Conservation (phyloP, 106 monocot species). For the Dendrobium chrysotoxum region DNA sequence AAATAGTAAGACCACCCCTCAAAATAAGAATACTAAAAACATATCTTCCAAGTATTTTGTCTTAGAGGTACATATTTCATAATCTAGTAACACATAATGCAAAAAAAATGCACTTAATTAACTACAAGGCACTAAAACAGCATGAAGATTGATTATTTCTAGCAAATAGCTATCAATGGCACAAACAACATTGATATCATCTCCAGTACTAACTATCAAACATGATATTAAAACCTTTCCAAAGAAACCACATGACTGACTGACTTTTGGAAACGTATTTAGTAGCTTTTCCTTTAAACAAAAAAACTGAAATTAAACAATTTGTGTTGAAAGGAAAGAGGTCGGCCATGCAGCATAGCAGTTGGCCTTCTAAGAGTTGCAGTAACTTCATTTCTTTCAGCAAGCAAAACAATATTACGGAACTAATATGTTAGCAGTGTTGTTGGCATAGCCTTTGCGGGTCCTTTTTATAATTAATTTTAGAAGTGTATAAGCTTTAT, state of each 20-base stretch:
- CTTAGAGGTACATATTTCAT: neutral
- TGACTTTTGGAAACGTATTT: neutral
- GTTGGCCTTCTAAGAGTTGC: neutral
- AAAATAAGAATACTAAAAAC: too few species aligned
- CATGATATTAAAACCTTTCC: neutral
- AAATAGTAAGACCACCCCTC: too few species aligned
- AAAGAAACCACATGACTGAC: neutral
- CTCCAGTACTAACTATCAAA: neutral
- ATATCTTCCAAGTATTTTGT: neutral
- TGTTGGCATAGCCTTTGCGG: too few species aligned
- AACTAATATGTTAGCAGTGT: neutral
- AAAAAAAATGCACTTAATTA: neutral
- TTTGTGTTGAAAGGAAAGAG: neutral
- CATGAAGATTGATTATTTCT: neutral
- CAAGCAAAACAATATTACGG: neutral
- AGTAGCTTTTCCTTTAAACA: neutral
- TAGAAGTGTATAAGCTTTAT: too few species aligned
- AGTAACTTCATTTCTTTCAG: neutral
- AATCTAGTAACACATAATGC: neutral
- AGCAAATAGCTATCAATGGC: neutral
- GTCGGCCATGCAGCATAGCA: neutral
- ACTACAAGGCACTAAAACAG: neutral
- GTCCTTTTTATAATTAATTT: too few species aligned
- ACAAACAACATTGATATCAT: neutral
- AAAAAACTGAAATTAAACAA: neutral